Evolutionary conservation across 129 eudicot species (phyloP).

Genomic region (carrot (Daucus carota)): DNA sequence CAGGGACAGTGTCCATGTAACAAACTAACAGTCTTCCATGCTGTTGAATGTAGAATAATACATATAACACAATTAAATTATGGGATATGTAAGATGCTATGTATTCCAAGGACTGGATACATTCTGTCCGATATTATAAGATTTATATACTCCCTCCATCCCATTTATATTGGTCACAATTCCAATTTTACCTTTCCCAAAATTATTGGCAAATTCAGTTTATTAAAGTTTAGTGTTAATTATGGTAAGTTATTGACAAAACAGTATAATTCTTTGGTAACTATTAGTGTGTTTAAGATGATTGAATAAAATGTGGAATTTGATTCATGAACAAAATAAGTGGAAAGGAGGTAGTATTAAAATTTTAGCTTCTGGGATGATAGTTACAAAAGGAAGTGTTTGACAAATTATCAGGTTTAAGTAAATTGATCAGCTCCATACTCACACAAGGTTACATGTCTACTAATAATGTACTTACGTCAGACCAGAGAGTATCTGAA

Average conservation of each 20-base stretch:
- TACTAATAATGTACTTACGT: neutral
- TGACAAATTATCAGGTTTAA: neutral
- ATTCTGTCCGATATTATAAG: neutral
- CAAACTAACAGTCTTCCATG: neutral
- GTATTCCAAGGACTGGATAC: neutral
- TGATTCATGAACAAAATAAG: too few species aligned
- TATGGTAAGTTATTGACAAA: too few species aligned
- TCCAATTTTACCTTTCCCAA: too few species aligned
- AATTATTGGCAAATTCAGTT: too few species aligned
- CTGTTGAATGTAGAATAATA: neutral
- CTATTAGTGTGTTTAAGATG: too few species aligned
- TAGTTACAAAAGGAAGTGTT: neutral
- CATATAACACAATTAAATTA: neutral
- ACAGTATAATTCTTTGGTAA: too few species aligned
- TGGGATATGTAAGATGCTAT: neutral
- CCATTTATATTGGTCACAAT: too few species aligned
- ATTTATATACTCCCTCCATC: too few species aligned
- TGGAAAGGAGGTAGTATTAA: too few species aligned
- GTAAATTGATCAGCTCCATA: neutral
- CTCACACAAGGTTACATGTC: neutral
- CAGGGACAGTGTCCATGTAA: neutral
- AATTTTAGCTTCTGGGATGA: neutral
- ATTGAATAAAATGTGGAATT: too few species aligned
- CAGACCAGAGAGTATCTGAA: neutral
- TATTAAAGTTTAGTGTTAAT: too few species aligned